Evolutionary conservation across 2,329 filamentous ascomycete genomes (phyloP).

Genomic region (Sporothrix phasma): DNA sequence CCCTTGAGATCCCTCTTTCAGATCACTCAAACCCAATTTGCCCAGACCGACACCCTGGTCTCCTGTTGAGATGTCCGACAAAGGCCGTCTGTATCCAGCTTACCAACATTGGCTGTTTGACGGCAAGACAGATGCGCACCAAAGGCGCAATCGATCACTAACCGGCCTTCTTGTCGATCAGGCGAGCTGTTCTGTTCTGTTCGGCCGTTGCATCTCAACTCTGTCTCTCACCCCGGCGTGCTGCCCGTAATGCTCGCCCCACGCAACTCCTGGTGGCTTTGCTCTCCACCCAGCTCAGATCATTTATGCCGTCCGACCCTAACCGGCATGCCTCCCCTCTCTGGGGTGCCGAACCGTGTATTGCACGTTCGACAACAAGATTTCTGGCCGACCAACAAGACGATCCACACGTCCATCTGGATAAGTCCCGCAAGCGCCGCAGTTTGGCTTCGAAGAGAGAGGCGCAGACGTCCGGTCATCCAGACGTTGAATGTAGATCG

Average conservation of each 20-base stretch:
- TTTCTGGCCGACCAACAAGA: background rate
- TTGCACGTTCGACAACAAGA: background rate
- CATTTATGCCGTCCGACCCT: constrained; percentile 4
- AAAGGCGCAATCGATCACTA: background rate
- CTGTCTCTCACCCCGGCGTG: background rate
- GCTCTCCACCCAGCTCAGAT: background rate
- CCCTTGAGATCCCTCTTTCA: background rate
- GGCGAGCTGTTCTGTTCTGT: background rate
- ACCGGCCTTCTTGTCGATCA: background rate
- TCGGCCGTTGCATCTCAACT: background rate
- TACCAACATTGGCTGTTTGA: background rate
- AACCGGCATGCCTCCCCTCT: background rate
- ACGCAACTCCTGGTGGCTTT: constrained; percentile 5
- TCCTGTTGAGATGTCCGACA: background rate
- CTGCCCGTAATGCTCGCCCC: background rate
- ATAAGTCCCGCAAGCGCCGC: background rate
- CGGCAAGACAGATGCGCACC: background rate
- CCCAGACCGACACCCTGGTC: background rate
- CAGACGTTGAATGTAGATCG: background rate
- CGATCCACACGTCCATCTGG: background rate
- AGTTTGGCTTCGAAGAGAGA: background rate
- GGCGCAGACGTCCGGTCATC: constrained; percentile 4
- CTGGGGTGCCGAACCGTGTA: background rate
- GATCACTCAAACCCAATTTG: background rate
- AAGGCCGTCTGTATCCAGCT: background rate